Percentiles rank a stretch among this genome's conserved stretches.
These are phyloP conservation scores for Anthracocystis panici-leucophaei DNA, from an alignment of 1,284 basidiomycete genomes.

Conservation along the genomic window DNA sequence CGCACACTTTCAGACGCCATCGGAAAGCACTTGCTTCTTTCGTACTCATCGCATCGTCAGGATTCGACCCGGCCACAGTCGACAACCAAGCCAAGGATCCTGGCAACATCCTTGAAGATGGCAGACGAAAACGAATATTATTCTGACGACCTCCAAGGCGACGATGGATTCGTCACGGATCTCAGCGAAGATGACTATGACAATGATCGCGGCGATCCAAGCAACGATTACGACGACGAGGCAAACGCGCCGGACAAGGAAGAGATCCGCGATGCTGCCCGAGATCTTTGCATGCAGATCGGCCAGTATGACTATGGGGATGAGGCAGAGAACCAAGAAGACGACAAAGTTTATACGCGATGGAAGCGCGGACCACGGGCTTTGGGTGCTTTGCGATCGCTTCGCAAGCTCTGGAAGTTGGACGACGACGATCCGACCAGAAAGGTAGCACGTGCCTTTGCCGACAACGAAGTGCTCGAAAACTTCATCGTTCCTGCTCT, in stretches of 20 bases:
- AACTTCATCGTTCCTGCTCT: slow-evolving; percentile 67
- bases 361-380: slow-evolving; percentile 64
- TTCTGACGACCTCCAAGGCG: slow-evolving; percentile 56
- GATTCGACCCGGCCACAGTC: neutral
- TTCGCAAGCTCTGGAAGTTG: slow-evolving; percentile 65
- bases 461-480: slow-evolving; percentile 64
- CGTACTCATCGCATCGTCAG: neutral
- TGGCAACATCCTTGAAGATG: slow-evolving; percentile 16
- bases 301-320: slow-evolving; percentile 65
- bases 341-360: slow-evolving; percentile 45
- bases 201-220: slow-evolving; percentile 13
- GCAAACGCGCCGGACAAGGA: slow-evolving; percentile 49
- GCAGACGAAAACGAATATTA: slow-evolving; percentile 47
- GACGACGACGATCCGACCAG: slow-evolving; percentile 65
- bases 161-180: slow-evolving; percentile 44
- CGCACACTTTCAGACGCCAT: neutral
- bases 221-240: slow-evolving; percentile 24
- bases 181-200: slow-evolving; percentile 32
- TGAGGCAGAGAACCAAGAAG: slow-evolving; percentile 15
- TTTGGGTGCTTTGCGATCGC: slow-evolving; percentile 60
- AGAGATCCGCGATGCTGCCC: slow-evolving; percentile 52
- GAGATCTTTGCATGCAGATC: slow-evolving; percentile 63
- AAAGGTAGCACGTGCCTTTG: slow-evolving; percentile 64
- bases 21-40: neutral
- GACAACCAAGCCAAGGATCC: slow-evolving; percentile 1